phyloP scores from a whole-genome alignment of 2,329 filamentous ascomycete genomes.

The Cytospora chrysosperma region DNA sequence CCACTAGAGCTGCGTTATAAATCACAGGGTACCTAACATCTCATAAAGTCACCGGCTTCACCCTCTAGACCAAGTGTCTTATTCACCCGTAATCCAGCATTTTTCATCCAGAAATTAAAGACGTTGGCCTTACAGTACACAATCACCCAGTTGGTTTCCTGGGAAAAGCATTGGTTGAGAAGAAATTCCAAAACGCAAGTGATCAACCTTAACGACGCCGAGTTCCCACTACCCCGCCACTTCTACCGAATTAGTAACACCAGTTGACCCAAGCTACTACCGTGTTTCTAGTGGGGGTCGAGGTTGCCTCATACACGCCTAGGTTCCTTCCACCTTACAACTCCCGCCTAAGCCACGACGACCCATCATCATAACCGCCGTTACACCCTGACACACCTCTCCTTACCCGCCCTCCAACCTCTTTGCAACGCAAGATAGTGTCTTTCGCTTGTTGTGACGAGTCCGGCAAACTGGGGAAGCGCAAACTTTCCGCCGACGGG shows the following conservation, averaged over 20 bases:
- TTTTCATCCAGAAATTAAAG: neutral
- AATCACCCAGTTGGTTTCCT: neutral
- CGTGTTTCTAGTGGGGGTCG: conserved; percentile 18
- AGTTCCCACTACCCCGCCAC: conserved; percentile 2
- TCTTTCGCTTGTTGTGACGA: conserved; percentile 8
- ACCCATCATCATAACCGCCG: neutral
- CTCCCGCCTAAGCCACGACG: conserved; percentile 2
- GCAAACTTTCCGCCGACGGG: conserved; percentile 60
- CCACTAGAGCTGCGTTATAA: neutral
- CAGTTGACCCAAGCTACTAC: neutral
- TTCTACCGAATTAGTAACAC: conserved; percentile 1
- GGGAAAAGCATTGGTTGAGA: neutral
- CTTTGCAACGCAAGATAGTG: conserved; percentile 13
- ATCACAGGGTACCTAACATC: conserved; percentile 2
- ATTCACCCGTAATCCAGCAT: neutral
- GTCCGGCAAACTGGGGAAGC: conserved; percentile 62
- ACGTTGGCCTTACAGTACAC: neutral
- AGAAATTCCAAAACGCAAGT: neutral
- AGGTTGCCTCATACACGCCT: conserved; percentile 2
- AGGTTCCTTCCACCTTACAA: conserved; percentile 5
- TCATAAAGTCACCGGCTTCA: conserved; percentile 2
- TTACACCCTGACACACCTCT: conserved; percentile 4
- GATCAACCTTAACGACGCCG: neutral
- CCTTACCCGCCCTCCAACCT: neutral
- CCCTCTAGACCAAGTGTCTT: neutral